A percentile compares a stretch with the other conserved stretches of the same genome.
Evolutionary conservation across 1,284 basidiomycete genomes (phyloP).

Genomic region (Malassezia equina): DNA sequence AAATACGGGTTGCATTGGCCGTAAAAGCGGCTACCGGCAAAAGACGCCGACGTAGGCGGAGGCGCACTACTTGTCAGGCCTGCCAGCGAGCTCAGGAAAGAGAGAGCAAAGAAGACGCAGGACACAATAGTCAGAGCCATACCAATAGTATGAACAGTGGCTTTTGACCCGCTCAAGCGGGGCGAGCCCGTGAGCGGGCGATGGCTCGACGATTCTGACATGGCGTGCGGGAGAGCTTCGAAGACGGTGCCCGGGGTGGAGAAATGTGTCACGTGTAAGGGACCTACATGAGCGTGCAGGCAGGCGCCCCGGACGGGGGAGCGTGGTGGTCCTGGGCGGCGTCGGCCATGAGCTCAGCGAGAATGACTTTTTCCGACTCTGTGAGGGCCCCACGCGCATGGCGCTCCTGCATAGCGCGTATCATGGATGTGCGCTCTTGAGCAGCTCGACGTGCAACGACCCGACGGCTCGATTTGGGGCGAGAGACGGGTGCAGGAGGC

Average conservation of each 20-base stretch:
- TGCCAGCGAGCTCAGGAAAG: conserved; percentile 5
- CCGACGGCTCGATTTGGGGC: not conserved
- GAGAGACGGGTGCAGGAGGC: not conserved
- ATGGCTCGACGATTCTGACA: conserved; percentile 6
- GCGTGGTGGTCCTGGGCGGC: conserved; percentile 1
- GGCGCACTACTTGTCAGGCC: not conserved
- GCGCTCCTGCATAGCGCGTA: conserved; percentile 14
- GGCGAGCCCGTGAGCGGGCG: conserved; percentile 10
- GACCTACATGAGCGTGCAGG: conserved; percentile 1
- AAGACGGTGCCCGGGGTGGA: not conserved
- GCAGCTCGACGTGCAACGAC: conserved; percentile 3
- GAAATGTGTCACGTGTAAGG: not conserved
- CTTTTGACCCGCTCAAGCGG: not conserved
- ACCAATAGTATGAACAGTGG: conserved; percentile 7
- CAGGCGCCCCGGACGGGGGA: not conserved
- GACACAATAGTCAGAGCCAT: conserved; percentile 8
- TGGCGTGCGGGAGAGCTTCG: not conserved
- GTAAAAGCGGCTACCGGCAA: not conserved
- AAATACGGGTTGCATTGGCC: conserved; percentile 5
- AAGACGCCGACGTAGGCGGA: not conserved
- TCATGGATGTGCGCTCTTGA: conserved; percentile 8
- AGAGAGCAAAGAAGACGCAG: conserved; percentile 6
- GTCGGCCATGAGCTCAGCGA: conserved; percentile 12
- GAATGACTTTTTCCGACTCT: conserved; percentile 5
- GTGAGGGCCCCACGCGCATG: conserved; percentile 2